A percentile compares a stretch with the other conserved stretches of the same genome.
These are phyloP conservation scores for Pseudozyma pruni DNA, from an alignment of 1,284 basidiomycete species.

Conservation along the genomic window DNA sequence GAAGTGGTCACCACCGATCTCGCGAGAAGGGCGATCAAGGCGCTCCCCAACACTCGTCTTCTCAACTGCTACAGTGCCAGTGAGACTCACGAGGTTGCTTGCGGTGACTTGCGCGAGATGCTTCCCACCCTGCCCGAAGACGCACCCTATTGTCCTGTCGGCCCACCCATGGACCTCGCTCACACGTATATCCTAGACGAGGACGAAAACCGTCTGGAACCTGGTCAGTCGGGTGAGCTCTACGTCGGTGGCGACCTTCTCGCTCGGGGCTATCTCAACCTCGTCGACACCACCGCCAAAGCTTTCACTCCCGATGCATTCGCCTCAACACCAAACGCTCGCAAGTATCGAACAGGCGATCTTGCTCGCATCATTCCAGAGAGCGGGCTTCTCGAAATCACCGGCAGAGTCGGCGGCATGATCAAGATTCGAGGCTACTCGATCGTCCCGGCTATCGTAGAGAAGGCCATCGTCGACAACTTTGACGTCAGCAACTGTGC, in stretches of 20 bases:
- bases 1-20: constrained; percentile 66
- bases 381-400: constrained; percentile 62
- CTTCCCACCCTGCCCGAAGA: constrained; percentile 23
- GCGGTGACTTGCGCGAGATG: constrained; percentile 59
- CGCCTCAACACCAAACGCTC: constrained; percentile 22
- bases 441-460: constrained; percentile 61
- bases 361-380: constrained; percentile 56
- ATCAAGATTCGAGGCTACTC: constrained; percentile 67
- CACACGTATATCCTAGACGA: constrained; percentile 65
- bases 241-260: constrained; percentile 64
- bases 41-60: constrained; percentile 59
- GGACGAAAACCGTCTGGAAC: constrained; percentile 46
- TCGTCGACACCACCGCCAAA: constrained; percentile 61
- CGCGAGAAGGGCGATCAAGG: constrained; percentile 56
- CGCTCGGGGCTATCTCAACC: constrained; percentile 65
- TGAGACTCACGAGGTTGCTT: constrained; percentile 66
- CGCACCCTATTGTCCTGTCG: constrained; percentile 60
- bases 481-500: constrained; percentile 62
- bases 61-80: constrained; percentile 67
- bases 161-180: constrained; percentile 55
- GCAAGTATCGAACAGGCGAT: constrained; percentile 66
- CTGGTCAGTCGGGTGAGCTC: constrained; percentile 60
- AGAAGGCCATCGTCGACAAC: constrained; percentile 63
- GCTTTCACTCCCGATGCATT: constrained; percentile 58
- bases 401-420: constrained; percentile 65